phyloP scores from a whole-genome alignment of 73 alveolate genomes.

The Paramecium primaurelia region DNA sequence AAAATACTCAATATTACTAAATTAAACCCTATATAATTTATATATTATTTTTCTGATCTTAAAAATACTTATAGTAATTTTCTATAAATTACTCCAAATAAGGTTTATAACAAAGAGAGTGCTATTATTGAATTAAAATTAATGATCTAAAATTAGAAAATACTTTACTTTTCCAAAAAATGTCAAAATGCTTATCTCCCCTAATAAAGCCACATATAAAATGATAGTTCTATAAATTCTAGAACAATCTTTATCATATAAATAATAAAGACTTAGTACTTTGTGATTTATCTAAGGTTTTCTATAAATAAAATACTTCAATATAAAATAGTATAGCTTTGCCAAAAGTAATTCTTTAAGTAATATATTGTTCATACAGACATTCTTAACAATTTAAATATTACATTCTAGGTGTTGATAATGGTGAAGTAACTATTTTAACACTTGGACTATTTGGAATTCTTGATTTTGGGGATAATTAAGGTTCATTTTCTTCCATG shows the following conservation, averaged over 20 bases:
- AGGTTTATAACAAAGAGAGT: neutral
- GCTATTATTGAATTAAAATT: conserved; percentile 4
- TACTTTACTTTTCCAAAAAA: neutral
- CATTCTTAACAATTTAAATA: neutral
- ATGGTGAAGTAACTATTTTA: neutral
- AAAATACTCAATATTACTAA: neutral
- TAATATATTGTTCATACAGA: neutral
- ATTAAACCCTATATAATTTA: neutral
- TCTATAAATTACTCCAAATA: neutral
- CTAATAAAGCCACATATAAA: neutral
- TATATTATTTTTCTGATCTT: neutral
- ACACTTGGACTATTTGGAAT: neutral
- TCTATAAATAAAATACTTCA: neutral
- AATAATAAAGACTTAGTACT: neutral
- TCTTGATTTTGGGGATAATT: neutral
- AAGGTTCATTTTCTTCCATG: neutral
- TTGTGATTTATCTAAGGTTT: neutral
- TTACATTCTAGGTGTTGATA: neutral
- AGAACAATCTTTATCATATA: neutral
- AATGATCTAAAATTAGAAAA: neutral
- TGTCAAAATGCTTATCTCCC: neutral
- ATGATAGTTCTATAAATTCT: neutral
- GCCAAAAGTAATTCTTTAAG: neutral
- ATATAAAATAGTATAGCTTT: neutral
- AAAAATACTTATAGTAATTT: neutral